Evolutionary conservation across 768 basidiomycete genomes (phyloP).

Genomic region (Xerocomellus dryophilus): DNA sequence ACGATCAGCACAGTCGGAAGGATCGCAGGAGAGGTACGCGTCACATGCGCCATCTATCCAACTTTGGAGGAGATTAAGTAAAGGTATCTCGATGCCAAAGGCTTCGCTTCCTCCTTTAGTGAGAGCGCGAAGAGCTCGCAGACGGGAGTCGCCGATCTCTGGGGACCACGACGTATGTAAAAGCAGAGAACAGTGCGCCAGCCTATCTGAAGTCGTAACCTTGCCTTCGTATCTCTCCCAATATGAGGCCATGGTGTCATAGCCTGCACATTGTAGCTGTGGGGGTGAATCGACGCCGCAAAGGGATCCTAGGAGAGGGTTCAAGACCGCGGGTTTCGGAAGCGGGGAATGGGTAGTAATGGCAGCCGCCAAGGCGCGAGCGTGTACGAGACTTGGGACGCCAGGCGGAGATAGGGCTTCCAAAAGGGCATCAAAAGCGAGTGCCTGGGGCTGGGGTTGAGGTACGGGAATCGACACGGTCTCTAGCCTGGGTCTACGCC

Average conservation of each 20-base stretch:
- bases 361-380: conserved; percentile 53
- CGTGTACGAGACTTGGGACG: conserved; percentile 65
- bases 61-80: conserved; percentile 53
- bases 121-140: conserved; percentile 64
- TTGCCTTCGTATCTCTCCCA: conserved; percentile 55
- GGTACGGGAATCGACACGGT: conserved; percentile 26
- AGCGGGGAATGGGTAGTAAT: conserved; percentile 53
- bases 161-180: conserved; percentile 50
- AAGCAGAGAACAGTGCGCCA: conserved; percentile 65
- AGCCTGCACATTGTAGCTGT: conserved; percentile 63
- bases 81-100: conserved; percentile 57
- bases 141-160: conserved; percentile 71
- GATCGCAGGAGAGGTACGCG: conserved; percentile 37
- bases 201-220: conserved; percentile 53
- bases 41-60: conserved; percentile 72
- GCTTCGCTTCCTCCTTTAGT: conserved; percentile 59
- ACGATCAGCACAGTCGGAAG: conserved; percentile 50
- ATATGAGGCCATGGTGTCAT: conserved; percentile 68
- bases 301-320: conserved; percentile 58
- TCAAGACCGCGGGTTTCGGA: conserved; percentile 51
- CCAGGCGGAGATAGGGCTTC: conserved; percentile 46
- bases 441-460: conserved; percentile 26
- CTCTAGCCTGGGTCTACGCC: conserved; percentile 37
- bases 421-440: conserved; percentile 46
- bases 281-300: conserved; percentile 54